A percentile compares a stretch with the other conserved stretches of the same genome.
Conservation (phyloP, 2,329 filamentous ascomycete species). For the Ascochyta rabiei region DNA sequence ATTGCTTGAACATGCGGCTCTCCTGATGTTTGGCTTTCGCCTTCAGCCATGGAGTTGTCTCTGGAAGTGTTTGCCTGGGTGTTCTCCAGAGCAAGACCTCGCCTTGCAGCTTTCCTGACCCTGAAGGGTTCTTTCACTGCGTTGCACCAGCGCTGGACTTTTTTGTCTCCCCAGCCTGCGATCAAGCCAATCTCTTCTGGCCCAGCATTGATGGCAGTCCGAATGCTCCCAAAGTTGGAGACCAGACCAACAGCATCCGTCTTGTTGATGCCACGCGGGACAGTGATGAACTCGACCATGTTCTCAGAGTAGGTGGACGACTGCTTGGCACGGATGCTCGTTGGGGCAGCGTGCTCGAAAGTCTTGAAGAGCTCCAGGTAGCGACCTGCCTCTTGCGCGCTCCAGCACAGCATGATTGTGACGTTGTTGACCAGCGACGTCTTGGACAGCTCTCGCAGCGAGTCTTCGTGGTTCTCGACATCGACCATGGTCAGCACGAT, state of each 20-base stretch:
- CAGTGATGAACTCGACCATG: slow-evolving; percentile 90
- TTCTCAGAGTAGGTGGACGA: slow-evolving; percentile 83
- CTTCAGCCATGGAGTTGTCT: slow-evolving; percentile 36
- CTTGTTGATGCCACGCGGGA: slow-evolving; percentile 89
- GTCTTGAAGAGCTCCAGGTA: slow-evolving; percentile 96
- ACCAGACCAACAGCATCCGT: slow-evolving; percentile 90
- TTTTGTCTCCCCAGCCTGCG: slow-evolving; percentile 94
- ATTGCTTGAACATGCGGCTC: slow-evolving; percentile 27
- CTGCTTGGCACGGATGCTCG: slow-evolving; percentile 84
- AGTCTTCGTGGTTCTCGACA: slow-evolving; percentile 91
- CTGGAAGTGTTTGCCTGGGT: slow-evolving; percentile 31
- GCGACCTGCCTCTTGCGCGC: slow-evolving; percentile 86
- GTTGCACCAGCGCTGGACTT: slow-evolving; percentile 83
- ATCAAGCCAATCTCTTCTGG: slow-evolving; percentile 84
- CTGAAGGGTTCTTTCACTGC: slow-evolving; percentile 86
- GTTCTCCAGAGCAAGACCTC: slow-evolving; percentile 50
- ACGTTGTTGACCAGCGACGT: slow-evolving; percentile 91
- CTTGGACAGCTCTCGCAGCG: slow-evolving; percentile 87
- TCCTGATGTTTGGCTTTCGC: slow-evolving; percentile 18
- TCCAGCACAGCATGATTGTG: slow-evolving; percentile 93
- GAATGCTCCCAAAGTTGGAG: slow-evolving; percentile 87
- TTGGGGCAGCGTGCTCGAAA: slow-evolving; percentile 83
- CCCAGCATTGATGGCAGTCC: slow-evolving; percentile 84
- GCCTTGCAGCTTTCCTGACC: slow-evolving; percentile 71
- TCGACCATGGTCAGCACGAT: slow-evolving; percentile 91